Evolutionary conservation across 257 asterid genomes (phyloP), one percentile per base, ranked within the genome.

Genomic region (Mitragyna speciosa): DNA sequence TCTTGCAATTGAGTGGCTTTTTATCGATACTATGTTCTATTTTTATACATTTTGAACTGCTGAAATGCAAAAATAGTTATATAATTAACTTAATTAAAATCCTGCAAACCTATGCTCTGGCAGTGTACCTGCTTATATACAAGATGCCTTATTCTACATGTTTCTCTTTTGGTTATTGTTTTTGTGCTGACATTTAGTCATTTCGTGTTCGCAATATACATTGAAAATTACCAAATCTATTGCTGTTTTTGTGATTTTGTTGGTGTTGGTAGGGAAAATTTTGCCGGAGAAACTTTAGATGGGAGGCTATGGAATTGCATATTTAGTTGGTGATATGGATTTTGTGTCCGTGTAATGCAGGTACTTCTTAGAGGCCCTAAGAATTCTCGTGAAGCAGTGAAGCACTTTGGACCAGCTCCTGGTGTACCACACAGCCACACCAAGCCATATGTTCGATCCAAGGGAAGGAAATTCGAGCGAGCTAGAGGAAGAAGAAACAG

Each of bases 391-490:
- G 99, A 95, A 86, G 98, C 98, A 49, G 99, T 93, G 81, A 95
- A 85, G 86, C 98, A 95, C 89, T 95, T 95, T 80, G 98, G 98
- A n/a, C 95, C 97, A n/a, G 98, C 98, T 61, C 98, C 98, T 33
- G 98, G 98, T 85, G 98, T 95, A 28, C 98, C 98, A 2, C 97
- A 91, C 91, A 95, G 98, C 83, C 98, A 93, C 86, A 89, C 98
- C 82, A 95, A 95, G 88, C 98, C 98, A 4, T 95, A 90, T 67
- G 98, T 95, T 65, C 91, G 98, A 67, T 54, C 98, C 26, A 92
- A 93, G 91, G 98, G 99, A 73, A 88, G 99, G 86, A 95, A 94
- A 81, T 94, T 94, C 48, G 98, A 94, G 91, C 85, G 87, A 0
- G 98, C 98, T 6, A 88, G 98, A 81, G 98, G 98, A 77, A 88